Evolutionary conservation across 2,329 filamentous ascomycete species (phyloP), one percentile per base, ranked within the genome.

Genomic region (Aspergillus bombycis): DNA sequence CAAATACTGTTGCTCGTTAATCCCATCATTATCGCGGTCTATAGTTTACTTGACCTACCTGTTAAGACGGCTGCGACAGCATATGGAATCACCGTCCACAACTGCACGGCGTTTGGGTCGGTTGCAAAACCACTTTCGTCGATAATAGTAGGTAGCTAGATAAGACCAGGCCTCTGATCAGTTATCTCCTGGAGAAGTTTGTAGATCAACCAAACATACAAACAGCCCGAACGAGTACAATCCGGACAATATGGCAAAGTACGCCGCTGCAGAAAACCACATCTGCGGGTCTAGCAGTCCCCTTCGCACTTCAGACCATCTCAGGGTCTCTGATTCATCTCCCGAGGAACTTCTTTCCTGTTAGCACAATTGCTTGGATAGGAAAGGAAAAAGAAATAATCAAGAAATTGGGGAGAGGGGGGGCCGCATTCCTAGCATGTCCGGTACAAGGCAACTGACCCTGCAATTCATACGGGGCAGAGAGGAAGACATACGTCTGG

Each of bases 201-300:
- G 23, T 41, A 4, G 2, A 12, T 26, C 14, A 11, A 19, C 19
- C 14, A 19, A 21, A 76, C 83, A 65, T 73, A 86, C 84, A 74
- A 90, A 90, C 2, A 91, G 81, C 41, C 86, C 86, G 65, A 89
- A 89, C 0, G 85, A 88, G 71, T 89, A 89, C 0, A 89, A 72
- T 0, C 86, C 86, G 4, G 84, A 83, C 6, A 78, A 62, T 23
- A 89, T 86, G 48, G 83, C 82, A 67, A 89, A 88, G 72, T 89
- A 89, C 0, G 88, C 85, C 0, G 79, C 79, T 1, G 87, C 87
- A 2, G 84, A 87, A 28, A 90, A 81, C 88, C 88, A 90, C 45
- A 88, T 83, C 65, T 88, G 86, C 26, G 85, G 65, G 62, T 85
- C 87, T 64, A 88, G 78, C 16, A 90, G 68, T 14, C 88, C 88